Base-by-base conservation (phyloP, 306 rosid genomes). In the Citrullus colocynthis region DNA sequence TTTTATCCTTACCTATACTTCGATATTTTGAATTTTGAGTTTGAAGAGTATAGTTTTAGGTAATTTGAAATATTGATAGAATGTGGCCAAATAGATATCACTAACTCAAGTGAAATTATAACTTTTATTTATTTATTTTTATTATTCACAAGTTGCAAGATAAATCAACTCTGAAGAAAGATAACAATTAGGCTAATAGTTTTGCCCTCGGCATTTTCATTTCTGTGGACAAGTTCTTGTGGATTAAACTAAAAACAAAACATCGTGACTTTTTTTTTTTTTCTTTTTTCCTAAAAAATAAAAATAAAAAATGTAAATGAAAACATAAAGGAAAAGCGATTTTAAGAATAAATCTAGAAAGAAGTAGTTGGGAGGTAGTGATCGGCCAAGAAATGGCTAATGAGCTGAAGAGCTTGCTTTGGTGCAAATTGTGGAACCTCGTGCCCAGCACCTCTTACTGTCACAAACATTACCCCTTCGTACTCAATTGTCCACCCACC, bases 401-500 rank as follows among this genome's bases (percentile, higher is more conserved):
- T 12, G 20, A 84, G 82, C 9, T 56, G 36, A 37, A 87, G 85
- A 16, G 88, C 67, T 82, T 81, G 81, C 78, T 18, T 82, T 18
- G 90, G 90, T 18, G 78, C 74, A 67, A 78, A 79, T 1, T 18
- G 6, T 9, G 90, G 88, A 76, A 87, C 90, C 84, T 84, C 74
- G 52, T 84, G 90, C 41, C 90, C 90, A 8, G 90, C 86, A 0
- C 88, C 90, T 79, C 85, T 84, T 3, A 87, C 48, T 21, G 85
- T 87, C 66, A 83, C 90, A 82, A 82, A 87, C 75, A 60, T 79
- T 15, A 87, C 75, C 48, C 90, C 88, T 4, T 82, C 82, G 74
- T 87, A 87, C 21, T 10, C 84, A 4, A 87, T 78, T 20, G 78
- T 81, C 90, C 90, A 87, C 51, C 90, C 90, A 30, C 88, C 88